Base-by-base conservation (phyloP, 306 rosid genomes). In the Prunus mira region DNA sequence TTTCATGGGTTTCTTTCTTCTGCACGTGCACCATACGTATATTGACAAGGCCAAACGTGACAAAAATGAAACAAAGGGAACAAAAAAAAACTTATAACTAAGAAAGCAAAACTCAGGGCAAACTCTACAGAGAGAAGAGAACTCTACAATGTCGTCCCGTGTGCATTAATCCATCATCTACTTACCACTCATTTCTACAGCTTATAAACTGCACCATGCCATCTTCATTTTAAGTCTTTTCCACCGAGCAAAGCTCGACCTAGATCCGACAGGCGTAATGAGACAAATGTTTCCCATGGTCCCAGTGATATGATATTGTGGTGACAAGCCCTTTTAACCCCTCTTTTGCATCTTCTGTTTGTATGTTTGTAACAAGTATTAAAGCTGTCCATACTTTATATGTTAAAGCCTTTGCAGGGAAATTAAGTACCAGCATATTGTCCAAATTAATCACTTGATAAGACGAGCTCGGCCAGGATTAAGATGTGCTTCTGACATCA, bases 381-480 rank as follows among this genome's bases (percentile, higher is more conserved):
- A 27, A 52, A 67, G 74, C 62, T 65, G 54, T 71, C 74, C 75
- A 12, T 72, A 63, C 73, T 78, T 14, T 5, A 65, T 41, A 28
- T 28, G 34, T 77, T 64, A 69, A 79, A 77, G 62, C 80, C 82
- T 54, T 47, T 77, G 66, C 85, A 52, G 67, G 60, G 71, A 74
- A 54, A 81, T 65, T 69, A 55, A 67, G 77, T 32, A 20, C 32
- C 56, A 43, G 73, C 57, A 79, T 71, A 79, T 81, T 20, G 30
- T 68, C 57, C 74, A 78, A 65, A 56, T 72, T 75, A 71, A 82
- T 86, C 71, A 72, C 71, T 78, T 76, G 66, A 74, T 80, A 62
- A 95, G 65, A 84, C 99, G 92, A 78, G 99, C 96, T 73, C 92
- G 91, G 65, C 99, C 99, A 18, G 99, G 99, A 84, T 95, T 95